phyloP scores from a whole-genome alignment of 2,329 filamentous ascomycete species.

The Fusarium sp. region DNA sequence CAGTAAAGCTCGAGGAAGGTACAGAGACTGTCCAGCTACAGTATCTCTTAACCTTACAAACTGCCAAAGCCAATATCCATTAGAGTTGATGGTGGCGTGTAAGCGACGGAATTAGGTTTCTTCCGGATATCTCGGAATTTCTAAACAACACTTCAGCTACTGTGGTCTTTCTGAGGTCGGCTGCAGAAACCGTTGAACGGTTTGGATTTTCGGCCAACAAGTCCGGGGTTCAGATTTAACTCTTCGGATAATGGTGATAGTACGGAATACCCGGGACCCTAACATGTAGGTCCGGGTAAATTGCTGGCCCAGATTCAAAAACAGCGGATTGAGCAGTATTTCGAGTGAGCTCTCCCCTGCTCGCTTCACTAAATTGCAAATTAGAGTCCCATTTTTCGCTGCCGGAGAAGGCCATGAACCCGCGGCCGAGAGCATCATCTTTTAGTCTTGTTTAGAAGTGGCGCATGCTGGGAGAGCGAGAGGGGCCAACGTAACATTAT shows the following conservation, averaged over 20 bases:
- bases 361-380: background rate
- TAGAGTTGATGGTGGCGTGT: constrained; percentile 2
- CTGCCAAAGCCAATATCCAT: constrained; percentile 12
- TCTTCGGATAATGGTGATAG: constrained; percentile 2
- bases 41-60: background rate
- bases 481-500: constrained; percentile 23
- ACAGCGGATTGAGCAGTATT: constrained; percentile 20
- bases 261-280: constrained; percentile 2
- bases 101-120: constrained; percentile 15
- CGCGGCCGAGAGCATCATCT: constrained; percentile 30
- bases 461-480: constrained; percentile 19
- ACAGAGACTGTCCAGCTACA: background rate
- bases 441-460: constrained; percentile 16
- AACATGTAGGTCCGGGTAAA: background rate
- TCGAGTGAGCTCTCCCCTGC: constrained; percentile 15
- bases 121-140: constrained; percentile 16
- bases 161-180: background rate
- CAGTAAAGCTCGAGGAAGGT: background rate
- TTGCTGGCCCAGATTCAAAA: background rate
- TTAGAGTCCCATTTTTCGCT: constrained; percentile 9
- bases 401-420: constrained; percentile 22
- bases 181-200: background rate
- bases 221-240: constrained; percentile 15
- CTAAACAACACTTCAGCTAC: background rate
- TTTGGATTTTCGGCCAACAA: constrained; percentile 13